A percentile compares a stretch with the other conserved stretches of the same genome.
Evolutionary conservation across 345 rosid species (phyloP).

Genomic region (Angophora floribunda): DNA sequence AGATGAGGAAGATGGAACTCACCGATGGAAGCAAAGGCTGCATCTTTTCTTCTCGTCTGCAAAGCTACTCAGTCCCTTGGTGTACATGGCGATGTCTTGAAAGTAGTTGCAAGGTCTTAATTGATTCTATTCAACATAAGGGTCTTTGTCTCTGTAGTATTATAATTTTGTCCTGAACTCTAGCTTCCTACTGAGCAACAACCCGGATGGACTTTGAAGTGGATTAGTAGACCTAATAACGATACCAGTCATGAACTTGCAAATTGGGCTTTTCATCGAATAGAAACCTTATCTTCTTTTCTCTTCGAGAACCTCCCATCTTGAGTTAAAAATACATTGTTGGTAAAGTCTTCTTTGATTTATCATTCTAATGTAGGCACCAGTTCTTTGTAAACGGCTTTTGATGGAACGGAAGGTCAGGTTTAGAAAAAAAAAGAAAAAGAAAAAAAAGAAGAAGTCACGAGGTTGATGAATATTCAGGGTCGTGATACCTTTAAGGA

Average conservation of each 20-base stretch:
- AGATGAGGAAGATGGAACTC: neutral
- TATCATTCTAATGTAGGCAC: neutral
- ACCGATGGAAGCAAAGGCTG: neutral
- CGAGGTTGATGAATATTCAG: neutral
- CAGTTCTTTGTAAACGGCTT: neutral
- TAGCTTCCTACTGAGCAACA: neutral
- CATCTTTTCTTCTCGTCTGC: neutral
- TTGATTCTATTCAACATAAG: neutral
- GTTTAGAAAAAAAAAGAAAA: neutral
- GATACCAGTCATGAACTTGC: neutral
- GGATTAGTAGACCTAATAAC: neutral
- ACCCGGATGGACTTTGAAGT: neutral
- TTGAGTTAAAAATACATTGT: neutral
- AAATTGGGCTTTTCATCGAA: neutral
- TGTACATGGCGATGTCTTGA: rapidly evolving
- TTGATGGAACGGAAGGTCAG: neutral
- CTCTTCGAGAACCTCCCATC: neutral
- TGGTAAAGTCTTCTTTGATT: neutral
- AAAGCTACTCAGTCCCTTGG: neutral
- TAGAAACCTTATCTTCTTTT: neutral
- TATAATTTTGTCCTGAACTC: neutral
- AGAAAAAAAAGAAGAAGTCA: neutral
- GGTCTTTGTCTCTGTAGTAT: neutral
- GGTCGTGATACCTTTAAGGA: neutral
- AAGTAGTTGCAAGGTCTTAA: neutral